phyloP scores from a whole-genome alignment of 2,329 filamentous ascomycete species.

The Trichoderma gracile region DNA sequence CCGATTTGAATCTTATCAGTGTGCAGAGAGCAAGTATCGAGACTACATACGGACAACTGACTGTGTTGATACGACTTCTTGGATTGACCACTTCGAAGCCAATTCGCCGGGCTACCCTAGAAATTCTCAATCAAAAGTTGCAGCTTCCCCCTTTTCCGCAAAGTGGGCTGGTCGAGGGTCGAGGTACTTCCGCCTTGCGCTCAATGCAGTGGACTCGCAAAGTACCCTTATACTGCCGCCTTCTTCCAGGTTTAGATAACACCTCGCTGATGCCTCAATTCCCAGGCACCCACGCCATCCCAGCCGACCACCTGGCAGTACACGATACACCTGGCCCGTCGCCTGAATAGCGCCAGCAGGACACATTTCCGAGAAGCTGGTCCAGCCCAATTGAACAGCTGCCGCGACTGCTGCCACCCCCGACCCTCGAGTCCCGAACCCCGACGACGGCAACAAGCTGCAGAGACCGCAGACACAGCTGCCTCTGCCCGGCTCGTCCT shows the following conservation, averaged over 20 bases:
- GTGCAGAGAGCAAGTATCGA: too few relatives aligned
- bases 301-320: slow-evolving; percentile 24
- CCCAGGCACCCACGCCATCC: slow-evolving; percentile 12
- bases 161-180: neutral
- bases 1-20: too few relatives aligned
- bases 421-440: neutral
- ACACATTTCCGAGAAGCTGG: slow-evolving; percentile 29
- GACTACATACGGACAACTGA: too few relatives aligned
- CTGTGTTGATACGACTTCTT: too few relatives aligned
- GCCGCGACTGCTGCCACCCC: slow-evolving; percentile 23
- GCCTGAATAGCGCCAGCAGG: slow-evolving; percentile 22
- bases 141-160: neutral
- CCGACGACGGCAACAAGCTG: slow-evolving; percentile 21
- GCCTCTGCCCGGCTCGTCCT: slow-evolving; percentile 17
- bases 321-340: slow-evolving; percentile 18
- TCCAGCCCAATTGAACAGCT: slow-evolving; percentile 24
- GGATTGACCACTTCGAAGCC: neutral
- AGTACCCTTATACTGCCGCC: neutral
- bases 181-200: neutral
- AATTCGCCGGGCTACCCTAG: neutral
- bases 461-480: slow-evolving; percentile 17
- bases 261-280: slow-evolving; percentile 14
- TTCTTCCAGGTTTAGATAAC: neutral
- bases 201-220: too few relatives aligned
- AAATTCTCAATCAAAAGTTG: neutral